Evolutionary conservation across 2,329 filamentous ascomycete genomes (phyloP).

Genomic region (Rhytidhysteron rufulum): DNA sequence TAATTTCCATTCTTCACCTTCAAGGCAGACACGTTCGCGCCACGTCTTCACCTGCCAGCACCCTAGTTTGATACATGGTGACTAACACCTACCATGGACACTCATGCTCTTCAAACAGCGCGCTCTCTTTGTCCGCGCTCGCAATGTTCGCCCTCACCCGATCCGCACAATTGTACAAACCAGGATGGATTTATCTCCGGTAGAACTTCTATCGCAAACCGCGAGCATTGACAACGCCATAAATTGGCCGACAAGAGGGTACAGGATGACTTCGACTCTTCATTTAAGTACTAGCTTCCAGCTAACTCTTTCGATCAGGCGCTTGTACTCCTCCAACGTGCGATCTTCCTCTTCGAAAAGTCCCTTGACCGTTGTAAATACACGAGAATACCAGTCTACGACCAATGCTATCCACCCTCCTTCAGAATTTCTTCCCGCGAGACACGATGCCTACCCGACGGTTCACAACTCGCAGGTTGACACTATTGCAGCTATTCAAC

Average conservation of each 20-base stretch:
- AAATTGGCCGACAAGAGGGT: neutral
- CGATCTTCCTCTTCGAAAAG: no score
- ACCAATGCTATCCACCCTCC: no score
- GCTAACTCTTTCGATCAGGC: no score
- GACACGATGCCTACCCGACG: no score
- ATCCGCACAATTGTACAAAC: neutral
- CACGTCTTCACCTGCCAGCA: neutral
- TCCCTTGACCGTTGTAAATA: no score
- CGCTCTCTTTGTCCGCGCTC: conserved; percentile 23
- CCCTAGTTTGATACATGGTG: neutral
- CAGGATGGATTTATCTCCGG: neutral
- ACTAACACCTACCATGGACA: conserved; percentile 28
- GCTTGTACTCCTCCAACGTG: no score
- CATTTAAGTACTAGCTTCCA: no score
- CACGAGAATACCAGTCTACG: no score
- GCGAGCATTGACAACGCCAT: neutral
- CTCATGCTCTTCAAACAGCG: conserved; percentile 29
- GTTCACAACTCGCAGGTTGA: no score
- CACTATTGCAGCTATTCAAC: no score
- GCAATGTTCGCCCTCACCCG: conserved; percentile 6
- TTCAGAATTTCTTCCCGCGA: no score
- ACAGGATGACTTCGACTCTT: no score
- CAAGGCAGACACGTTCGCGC: conserved; percentile 17
- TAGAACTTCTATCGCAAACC: neutral
- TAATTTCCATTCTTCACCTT: conserved; percentile 5